phyloP scores from a whole-genome alignment of 768 basidiomycete genomes.

The Tricholoma sp. region DNA sequence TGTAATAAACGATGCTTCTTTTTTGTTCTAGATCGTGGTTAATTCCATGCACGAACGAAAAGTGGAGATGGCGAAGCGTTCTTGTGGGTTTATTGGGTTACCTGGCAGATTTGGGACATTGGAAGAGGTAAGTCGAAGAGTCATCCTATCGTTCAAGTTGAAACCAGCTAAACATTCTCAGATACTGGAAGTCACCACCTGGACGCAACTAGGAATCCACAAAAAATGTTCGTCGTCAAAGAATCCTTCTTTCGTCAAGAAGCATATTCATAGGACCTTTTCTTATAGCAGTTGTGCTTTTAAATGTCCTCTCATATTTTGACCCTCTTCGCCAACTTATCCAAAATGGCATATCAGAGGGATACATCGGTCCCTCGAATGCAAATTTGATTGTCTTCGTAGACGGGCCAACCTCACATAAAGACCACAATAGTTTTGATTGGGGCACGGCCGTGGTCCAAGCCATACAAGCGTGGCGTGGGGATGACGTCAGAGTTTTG shows the following conservation, averaged over 20 bases:
- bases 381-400: constrained; percentile 66
- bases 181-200: constrained; percentile 90
- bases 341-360: constrained; percentile 55
- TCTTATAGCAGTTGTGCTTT: constrained; percentile 64
- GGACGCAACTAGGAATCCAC: constrained; percentile 90
- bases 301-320: constrained; percentile 86
- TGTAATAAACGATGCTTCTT: constrained; percentile 2
- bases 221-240: constrained; percentile 56
- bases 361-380: constrained; percentile 68
- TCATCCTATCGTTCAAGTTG: background rate
- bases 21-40: constrained; percentile 51
- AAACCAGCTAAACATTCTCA: constrained; percentile 18
- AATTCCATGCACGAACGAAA: constrained; percentile 88
- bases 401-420: constrained; percentile 56
- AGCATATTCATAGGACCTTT: background rate
- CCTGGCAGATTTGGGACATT: constrained; percentile 96
- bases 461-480: constrained; percentile 60
- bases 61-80: constrained; percentile 81
- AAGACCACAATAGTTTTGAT: constrained; percentile 57
- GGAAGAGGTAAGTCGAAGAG: constrained; percentile 65
- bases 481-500: constrained; percentile 21
- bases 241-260: background rate
- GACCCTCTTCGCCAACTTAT: constrained; percentile 78
- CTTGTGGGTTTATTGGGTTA: constrained; percentile 78
- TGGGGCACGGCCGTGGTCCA: constrained; percentile 73